Base-by-base conservation (phyloP, 73 alveolate species). In the Paramecium bursaria region DNA sequence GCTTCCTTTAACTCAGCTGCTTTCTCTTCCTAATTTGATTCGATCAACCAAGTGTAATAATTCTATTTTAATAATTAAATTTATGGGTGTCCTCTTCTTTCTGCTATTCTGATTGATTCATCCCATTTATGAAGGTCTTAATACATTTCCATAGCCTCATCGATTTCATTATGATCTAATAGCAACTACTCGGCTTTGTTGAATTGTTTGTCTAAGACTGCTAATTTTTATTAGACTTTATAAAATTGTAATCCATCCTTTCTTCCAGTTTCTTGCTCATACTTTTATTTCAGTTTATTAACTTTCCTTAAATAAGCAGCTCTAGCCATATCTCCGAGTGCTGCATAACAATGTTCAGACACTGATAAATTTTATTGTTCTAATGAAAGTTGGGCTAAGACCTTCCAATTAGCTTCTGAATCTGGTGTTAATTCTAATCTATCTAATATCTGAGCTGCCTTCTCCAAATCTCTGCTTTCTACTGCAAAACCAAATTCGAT, bases 91-190 rank as follows among this genome's bases (percentile, higher is more conserved):
- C 97, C 98, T 86, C 94, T 94, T 89, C 96, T 94, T 87, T 98
- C 99, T 42, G 99, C 99, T 39, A 98, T 90, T 86, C 95, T 93
- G 21, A 98, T 96, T 73, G 98, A 88, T 90, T 98, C 99, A 74
- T 96, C 99, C 99, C 99, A 97, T 90, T 98, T 97, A 85, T 97
- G 99, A 48, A 97, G 95, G 73, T 95, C 99, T 92, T 97, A 95
- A 86, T 96, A 97, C 98, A 98, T 98, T 54, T 97, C 99, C 98
- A 98, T 96, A 46, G 99, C 99, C 67, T 96, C 99, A 87, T 97
- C 99, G 23, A 98, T 94, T 85, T 96, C 99, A 87, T 95, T 95
- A 90, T 98, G 94, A 76, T 97, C 97, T 67, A 98, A 86, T 55
- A 98, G 92, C 48, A 98, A 94, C 39, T 99, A 98, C 92, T 98